phyloP scores from a whole-genome alignment of 2,329 filamentous ascomycete species.

The Ophiostoma australiae region DNA sequence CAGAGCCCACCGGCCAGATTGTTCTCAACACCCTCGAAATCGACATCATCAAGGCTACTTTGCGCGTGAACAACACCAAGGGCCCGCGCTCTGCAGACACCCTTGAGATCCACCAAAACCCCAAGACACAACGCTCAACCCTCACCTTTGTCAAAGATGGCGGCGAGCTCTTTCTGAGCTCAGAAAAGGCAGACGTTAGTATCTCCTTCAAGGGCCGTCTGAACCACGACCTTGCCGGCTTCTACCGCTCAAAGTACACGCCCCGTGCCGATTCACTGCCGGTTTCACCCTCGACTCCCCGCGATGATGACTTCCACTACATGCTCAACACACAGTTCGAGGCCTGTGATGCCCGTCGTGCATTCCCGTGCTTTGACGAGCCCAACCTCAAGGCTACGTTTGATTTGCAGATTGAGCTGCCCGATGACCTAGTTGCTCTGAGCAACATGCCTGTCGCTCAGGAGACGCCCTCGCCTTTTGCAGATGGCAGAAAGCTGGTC shows the following conservation, averaged over 20 bases:
- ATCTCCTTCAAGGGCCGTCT: slow-evolving; percentile 66
- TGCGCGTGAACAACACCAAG: slow-evolving; percentile 55
- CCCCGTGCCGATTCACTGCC: slow-evolving; percentile 47
- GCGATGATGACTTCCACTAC: slow-evolving; percentile 60
- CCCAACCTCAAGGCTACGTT: slow-evolving; percentile 96
- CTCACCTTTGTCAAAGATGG: slow-evolving; percentile 64
- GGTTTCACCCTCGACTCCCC: slow-evolving; percentile 70
- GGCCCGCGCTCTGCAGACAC: slow-evolving; percentile 54
- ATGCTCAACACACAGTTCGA: slow-evolving; percentile 98
- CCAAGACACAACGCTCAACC: slow-evolving; percentile 75
- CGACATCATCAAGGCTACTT: slow-evolving; percentile 62
- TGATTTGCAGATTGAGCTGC: slow-evolving; percentile 87
- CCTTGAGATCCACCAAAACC: slow-evolving; percentile 71
- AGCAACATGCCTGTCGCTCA: slow-evolving; percentile 93
- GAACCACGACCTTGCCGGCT: slow-evolving; percentile 95
- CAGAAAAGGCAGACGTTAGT: slow-evolving; percentile 59
- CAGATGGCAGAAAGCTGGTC: slow-evolving; percentile 61
- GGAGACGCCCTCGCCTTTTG: slow-evolving; percentile 43
- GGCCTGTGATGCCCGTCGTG: slow-evolving; percentile 86
- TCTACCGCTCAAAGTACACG: slow-evolving; percentile 84
- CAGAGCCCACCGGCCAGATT: slow-evolving; percentile 67
- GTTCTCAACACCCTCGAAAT: slow-evolving; percentile 82
- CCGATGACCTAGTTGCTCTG: slow-evolving; percentile 78
- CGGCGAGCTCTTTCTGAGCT: slow-evolving; percentile 49
- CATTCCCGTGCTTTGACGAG: slow-evolving; percentile 98